Conservation (phyloP, 129 eudicot genomes). For the Lactuca saligna region DNA sequence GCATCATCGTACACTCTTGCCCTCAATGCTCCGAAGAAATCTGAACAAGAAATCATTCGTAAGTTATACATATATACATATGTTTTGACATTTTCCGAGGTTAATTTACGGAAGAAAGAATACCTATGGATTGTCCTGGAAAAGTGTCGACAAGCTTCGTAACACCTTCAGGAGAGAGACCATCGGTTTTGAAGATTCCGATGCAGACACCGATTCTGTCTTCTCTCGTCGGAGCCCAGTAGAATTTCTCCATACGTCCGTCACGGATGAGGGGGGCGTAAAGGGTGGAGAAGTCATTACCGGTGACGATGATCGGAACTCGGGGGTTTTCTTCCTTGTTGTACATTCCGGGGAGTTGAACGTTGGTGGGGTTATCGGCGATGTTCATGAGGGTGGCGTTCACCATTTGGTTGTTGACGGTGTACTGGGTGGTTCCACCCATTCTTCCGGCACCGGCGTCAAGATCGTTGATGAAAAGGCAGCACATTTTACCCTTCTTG, state of each 20-base stretch:
- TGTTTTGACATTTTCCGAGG: not conserved
- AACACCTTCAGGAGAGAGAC: conserved; percentile 45
- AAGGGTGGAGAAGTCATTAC: conserved; percentile 91
- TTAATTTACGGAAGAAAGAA: not conserved
- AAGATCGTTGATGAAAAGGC: conserved; percentile 93
- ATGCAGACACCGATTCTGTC: conserved; percentile 87
- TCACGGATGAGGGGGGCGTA: conserved; percentile 99
- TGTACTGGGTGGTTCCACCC: conserved; percentile 98
- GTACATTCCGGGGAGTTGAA: conserved; percentile 98
- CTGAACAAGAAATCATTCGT: conserved; percentile 28
- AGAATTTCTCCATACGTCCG: conserved; percentile 99
- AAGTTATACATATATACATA: not conserved
- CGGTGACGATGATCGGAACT: conserved; percentile 90
- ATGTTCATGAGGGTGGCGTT: conserved; percentile 99
- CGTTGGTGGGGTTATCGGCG: conserved; percentile 94
- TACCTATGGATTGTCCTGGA: conserved; percentile 99
- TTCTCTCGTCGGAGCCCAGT: conserved; percentile 99
- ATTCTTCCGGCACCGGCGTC: conserved; percentile 97
- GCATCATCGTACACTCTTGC: conserved; percentile 95
- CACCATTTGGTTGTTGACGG: conserved; percentile 98
- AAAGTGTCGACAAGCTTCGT: conserved; percentile 87
- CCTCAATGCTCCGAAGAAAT: conserved; percentile 98
- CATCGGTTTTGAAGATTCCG: conserved; percentile 75
- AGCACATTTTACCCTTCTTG: conserved; percentile 90
- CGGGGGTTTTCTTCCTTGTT: conserved; percentile 93